These are phyloP conservation scores for Echinosophora koreensis DNA, from an alignment of 306 rosid genomes.

Conservation along the genomic window DNA sequence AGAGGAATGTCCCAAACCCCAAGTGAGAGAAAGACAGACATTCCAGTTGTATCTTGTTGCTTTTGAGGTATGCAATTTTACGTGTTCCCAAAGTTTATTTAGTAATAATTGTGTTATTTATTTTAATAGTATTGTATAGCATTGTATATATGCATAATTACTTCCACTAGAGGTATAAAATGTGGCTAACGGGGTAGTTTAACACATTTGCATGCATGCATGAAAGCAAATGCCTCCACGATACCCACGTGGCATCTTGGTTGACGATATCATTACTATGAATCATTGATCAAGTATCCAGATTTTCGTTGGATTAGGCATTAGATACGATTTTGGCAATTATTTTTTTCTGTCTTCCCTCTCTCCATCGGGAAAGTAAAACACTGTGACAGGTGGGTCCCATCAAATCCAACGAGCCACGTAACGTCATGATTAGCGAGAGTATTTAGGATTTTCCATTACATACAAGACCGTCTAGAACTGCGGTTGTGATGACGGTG, in stretches of 20 bases:
- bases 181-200: constrained; percentile 23
- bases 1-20: constrained; percentile 50
- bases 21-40: constrained; percentile 76
- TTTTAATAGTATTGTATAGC: constrained; percentile 22
- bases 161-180: background rate
- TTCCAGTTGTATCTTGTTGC: constrained; percentile 95
- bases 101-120: constrained; percentile 46
- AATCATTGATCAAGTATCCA: constrained; percentile 19
- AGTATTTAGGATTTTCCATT: too few species aligned
- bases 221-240: constrained; percentile 54
- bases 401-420: constrained; percentile 89
- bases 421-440: constrained; percentile 62
- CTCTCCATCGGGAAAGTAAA: constrained; percentile 67
- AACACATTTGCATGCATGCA: constrained; percentile 73
- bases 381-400: constrained; percentile 56
- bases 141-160: background rate
- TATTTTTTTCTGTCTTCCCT: background rate
- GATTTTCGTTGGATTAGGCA: constrained; percentile 46
- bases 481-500: constrained; percentile 53
- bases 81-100: constrained; percentile 67
- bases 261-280: constrained; percentile 26
- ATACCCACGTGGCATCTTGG: constrained; percentile 76
- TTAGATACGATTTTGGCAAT: constrained; percentile 47
- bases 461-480: constrained; percentile 49
- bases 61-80: constrained; percentile 80